A percentile compares a stretch with the other conserved stretches of the same genome.
These are phyloP conservation scores for Cryphonectria parasitica DNA, from an alignment of 2,329 filamentous ascomycete genomes.

Conservation along the genomic window DNA sequence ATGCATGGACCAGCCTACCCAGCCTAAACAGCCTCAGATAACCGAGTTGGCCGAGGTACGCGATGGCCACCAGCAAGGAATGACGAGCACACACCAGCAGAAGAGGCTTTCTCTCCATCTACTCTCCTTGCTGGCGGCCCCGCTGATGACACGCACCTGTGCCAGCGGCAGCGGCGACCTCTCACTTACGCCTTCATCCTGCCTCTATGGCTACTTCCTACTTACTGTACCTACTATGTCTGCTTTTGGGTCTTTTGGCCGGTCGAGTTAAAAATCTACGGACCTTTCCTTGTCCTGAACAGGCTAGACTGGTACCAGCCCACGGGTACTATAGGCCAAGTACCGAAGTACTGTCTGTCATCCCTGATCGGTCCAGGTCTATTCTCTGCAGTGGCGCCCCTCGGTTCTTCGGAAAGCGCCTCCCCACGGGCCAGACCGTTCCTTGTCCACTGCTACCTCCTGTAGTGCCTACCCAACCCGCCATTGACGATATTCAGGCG, in stretches of 20 bases:
- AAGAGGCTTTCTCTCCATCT: neutral
- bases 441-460: neutral
- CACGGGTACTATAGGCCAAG: constrained; percentile 6
- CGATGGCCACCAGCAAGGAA: neutral
- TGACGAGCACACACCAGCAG: too few species aligned
- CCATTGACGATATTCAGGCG: neutral
- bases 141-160: neutral
- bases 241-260: neutral
- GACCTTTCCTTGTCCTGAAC: constrained; percentile 3
- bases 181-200: neutral
- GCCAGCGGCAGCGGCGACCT: too few species aligned
- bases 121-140: neutral
- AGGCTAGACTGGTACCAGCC: constrained; percentile 5
- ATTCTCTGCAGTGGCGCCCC: constrained; percentile 8
- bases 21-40: neutral
- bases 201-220: too few species aligned
- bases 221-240: neutral
- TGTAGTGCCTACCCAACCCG: neutral
- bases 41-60: constrained; percentile 3
- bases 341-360: constrained; percentile 3
- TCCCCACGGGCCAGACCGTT: constrained; percentile 12
- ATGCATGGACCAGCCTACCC: neutral
- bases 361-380: constrained; percentile 8
- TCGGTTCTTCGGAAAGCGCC: constrained; percentile 11
- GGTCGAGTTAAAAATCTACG: neutral